phyloP scores from a whole-genome alignment of 2,329 filamentous ascomycete species.

The Penicillium verrucosum region DNA sequence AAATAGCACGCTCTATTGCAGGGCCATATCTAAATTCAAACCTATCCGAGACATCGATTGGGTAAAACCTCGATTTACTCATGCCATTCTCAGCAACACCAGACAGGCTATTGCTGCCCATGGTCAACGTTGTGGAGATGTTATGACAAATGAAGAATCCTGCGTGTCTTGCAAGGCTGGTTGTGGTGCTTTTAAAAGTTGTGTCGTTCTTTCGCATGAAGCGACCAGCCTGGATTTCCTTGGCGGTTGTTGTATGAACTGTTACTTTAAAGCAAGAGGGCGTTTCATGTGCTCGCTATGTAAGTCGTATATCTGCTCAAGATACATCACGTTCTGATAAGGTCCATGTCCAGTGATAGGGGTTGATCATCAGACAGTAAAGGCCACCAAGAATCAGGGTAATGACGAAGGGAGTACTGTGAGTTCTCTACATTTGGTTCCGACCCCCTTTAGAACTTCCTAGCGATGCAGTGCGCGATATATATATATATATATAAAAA shows the following conservation, averaged over 20 bases:
- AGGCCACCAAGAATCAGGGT: too few relatives aligned
- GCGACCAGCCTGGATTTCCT: accelerated
- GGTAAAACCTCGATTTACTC: accelerated
- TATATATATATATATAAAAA: too few relatives aligned
- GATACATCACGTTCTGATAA: too few relatives aligned
- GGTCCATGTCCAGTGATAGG: too few relatives aligned
- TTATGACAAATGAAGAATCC: not conserved
- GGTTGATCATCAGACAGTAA: too few relatives aligned
- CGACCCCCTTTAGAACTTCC: too few relatives aligned
- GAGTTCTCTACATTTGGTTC: too few relatives aligned
- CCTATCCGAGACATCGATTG: not conserved
- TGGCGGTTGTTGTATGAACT: not conserved
- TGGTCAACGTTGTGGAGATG: not conserved
- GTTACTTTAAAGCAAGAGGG: not conserved
- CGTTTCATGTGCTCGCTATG: not conserved
- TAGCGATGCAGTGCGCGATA: too few relatives aligned
- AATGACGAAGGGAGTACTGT: too few relatives aligned
- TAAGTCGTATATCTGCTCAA: not conserved
- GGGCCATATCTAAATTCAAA: not conserved
- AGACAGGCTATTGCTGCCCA: not conserved
- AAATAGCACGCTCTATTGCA: too few relatives aligned
- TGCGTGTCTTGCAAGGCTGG: too few relatives aligned
- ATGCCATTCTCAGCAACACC: accelerated
- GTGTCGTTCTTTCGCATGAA: not conserved
- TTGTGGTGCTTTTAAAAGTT: not conserved